Evolutionary conservation across 2,329 filamentous ascomycete genomes (phyloP).

Genomic region (Chaetomiaceae sp.): DNA sequence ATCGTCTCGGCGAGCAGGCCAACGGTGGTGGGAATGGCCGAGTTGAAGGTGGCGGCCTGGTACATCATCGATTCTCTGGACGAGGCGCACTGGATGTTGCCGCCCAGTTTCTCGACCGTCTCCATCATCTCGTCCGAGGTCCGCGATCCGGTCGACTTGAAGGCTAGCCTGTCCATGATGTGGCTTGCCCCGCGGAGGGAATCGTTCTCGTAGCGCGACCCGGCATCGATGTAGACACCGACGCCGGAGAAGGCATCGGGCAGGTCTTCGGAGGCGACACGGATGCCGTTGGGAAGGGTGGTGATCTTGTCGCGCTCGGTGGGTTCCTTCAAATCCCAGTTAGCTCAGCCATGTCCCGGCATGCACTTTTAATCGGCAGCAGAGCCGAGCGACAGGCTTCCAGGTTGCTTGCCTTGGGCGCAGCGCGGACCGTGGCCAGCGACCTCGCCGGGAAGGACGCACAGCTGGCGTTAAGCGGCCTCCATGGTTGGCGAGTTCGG

Average conservation of each 20-base stretch:
- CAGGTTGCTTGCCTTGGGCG: too few species aligned
- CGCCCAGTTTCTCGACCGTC: constrained; percentile 79
- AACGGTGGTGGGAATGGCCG: constrained; percentile 75
- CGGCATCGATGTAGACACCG: constrained; percentile 92
- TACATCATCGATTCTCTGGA: constrained; percentile 98
- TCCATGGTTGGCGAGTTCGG: constrained; percentile 18
- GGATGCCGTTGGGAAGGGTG: constrained; percentile 83
- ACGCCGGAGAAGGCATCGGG: constrained; percentile 93
- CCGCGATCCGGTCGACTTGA: constrained; percentile 75
- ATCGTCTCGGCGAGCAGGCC: constrained; percentile 90
- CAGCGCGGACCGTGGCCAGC: constrained; percentile 14
- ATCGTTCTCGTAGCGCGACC: constrained; percentile 87
- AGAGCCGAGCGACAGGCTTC: too few species aligned
- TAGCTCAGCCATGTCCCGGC: constrained; percentile 21
- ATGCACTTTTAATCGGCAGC: too few species aligned
- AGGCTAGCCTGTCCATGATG: constrained; percentile 91
- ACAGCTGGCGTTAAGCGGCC: not conserved
- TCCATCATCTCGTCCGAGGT: constrained; percentile 83
- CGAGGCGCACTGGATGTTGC: constrained; percentile 95
- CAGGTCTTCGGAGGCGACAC: constrained; percentile 89
- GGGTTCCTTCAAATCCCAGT: constrained; percentile 65
- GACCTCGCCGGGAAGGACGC: constrained; percentile 9
- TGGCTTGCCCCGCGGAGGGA: constrained; percentile 86
- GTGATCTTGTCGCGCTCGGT: constrained; percentile 84
- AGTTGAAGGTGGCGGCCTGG: constrained; percentile 96